These are phyloP conservation scores for Tarenaya hassleriana DNA, from an alignment of 345 rosid genomes.

Conservation along the genomic window DNA sequence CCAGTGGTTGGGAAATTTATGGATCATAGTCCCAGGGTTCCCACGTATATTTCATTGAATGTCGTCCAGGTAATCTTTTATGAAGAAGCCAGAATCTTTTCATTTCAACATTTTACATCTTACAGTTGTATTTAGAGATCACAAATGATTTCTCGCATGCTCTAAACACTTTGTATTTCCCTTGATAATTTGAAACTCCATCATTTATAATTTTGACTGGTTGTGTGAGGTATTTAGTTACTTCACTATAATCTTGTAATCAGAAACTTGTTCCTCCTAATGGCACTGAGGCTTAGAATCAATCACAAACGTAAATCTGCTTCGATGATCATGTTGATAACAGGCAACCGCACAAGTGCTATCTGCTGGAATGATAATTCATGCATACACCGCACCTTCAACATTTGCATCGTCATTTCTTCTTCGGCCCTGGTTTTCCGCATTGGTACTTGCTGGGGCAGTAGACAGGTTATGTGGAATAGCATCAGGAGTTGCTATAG, in stretches of 20 bases:
- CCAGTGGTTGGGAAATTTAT: conserved; percentile 84
- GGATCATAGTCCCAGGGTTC: conserved; percentile 86
- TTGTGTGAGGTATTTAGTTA: too few species aligned
- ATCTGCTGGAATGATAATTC: conserved; percentile 82
- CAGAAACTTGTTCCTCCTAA: not conserved
- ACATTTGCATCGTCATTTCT: conserved; percentile 53
- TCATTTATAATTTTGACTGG: too few species aligned
- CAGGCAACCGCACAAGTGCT: conserved; percentile 87
- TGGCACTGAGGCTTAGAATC: not conserved
- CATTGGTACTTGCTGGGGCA: conserved; percentile 66
- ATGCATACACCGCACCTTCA: conserved; percentile 50
- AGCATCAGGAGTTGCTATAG: conserved; percentile 83
- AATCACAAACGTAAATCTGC: not conserved
- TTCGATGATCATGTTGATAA: not conserved
- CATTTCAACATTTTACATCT: not conserved
- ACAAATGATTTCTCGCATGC: not conserved
- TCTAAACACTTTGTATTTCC: too few species aligned
- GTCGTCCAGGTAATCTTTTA: conserved; percentile 49
- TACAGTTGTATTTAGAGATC: not conserved
- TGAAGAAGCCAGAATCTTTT: not conserved
- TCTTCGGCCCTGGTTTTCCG: conserved; percentile 75
- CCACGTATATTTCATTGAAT: conserved; percentile 66
- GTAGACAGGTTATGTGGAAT: conserved; percentile 78
- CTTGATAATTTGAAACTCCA: too few species aligned
- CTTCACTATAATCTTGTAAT: too few species aligned